phyloP scores from a whole-genome alignment of 805 yeast genomes.

The Candida saitoana region DNA sequence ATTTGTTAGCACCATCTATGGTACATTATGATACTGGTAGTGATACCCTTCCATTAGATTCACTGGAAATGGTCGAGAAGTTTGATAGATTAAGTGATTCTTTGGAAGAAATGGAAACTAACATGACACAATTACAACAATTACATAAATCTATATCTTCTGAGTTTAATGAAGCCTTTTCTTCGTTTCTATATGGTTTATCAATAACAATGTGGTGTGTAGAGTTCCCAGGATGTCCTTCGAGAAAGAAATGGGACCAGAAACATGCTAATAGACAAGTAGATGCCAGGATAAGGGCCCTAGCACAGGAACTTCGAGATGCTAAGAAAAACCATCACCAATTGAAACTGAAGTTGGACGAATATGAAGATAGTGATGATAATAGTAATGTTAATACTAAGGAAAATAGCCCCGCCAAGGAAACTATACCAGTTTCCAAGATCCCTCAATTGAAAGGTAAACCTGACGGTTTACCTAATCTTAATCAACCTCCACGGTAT shows the following conservation, averaged over 20 bases:
- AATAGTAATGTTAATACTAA: neutral
- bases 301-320: slow-evolving; percentile 16
- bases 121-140: slow-evolving; percentile 52
- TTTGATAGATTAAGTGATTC: slow-evolving; percentile 47
- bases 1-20: slow-evolving; percentile 34
- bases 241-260: slow-evolving; percentile 30
- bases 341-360: slow-evolving; percentile 18
- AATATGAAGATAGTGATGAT: slow-evolving; percentile 1
- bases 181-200: slow-evolving; percentile 72
- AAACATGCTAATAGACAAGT: slow-evolving; percentile 19
- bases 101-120: slow-evolving; percentile 51
- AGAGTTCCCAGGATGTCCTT: slow-evolving; percentile 52
- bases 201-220: slow-evolving; percentile 87
- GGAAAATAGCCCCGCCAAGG: neutral
- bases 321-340: slow-evolving; percentile 21
- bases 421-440: slow-evolving; percentile 10
- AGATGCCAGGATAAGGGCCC: slow-evolving; percentile 18
- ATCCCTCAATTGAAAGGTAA: slow-evolving; percentile 18
- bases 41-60: slow-evolving; percentile 40
- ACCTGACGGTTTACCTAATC: slow-evolving; percentile 23
- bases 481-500: slow-evolving; percentile 42
- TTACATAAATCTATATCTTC: slow-evolving; percentile 59
- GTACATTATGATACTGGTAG: slow-evolving; percentile 42
- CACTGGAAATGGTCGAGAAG: slow-evolving; percentile 33
- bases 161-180: slow-evolving; percentile 71